Conservation (phyloP, 2,329 filamentous ascomycete species). For the Macrophomina tecta region DNA sequence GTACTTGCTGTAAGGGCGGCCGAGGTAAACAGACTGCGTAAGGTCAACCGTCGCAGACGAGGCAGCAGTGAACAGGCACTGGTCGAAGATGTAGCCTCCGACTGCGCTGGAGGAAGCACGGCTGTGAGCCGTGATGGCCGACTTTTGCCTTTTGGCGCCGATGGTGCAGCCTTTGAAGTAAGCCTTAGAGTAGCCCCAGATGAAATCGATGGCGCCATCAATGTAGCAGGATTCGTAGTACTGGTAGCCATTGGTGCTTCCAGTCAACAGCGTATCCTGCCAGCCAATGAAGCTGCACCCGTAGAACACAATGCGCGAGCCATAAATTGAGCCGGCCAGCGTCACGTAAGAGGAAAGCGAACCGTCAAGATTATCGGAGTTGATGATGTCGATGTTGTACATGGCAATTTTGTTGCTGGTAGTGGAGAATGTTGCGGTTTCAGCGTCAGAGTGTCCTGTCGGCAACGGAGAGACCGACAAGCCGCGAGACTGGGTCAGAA, state of each 20-base stretch:
- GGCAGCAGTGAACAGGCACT: constrained; percentile 51
- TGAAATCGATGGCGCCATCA: constrained; percentile 62
- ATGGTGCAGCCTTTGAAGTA: constrained; percentile 51
- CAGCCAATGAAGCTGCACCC: constrained; percentile 59
- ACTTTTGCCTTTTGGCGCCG: constrained; percentile 5
- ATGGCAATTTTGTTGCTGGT: constrained; percentile 57
- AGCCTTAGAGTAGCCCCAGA: constrained; percentile 57
- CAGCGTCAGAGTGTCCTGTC: constrained; percentile 47
- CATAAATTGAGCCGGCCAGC: neutral
- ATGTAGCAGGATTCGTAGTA: constrained; percentile 62
- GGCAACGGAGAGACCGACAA: constrained; percentile 11
- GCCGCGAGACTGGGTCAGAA: constrained; percentile 48
- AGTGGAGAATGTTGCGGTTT: constrained; percentile 56
- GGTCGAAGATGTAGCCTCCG: constrained; percentile 60
- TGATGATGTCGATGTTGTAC: constrained; percentile 65
- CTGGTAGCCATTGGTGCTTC: constrained; percentile 54
- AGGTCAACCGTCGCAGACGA: constrained; percentile 38
- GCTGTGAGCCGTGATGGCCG: constrained; percentile 36
- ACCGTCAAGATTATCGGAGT: constrained; percentile 53
- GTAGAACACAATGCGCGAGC: constrained; percentile 49
- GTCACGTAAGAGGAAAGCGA: constrained; percentile 48
- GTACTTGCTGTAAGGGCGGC: constrained; percentile 56
- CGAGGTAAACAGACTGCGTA: constrained; percentile 50
- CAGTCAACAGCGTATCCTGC: constrained; percentile 56
- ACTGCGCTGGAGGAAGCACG: constrained; percentile 33